These are phyloP conservation scores for Pseudogymnoascus sp. DNA, from an alignment of 2,329 filamentous ascomycete species.

Conservation along the genomic window DNA sequence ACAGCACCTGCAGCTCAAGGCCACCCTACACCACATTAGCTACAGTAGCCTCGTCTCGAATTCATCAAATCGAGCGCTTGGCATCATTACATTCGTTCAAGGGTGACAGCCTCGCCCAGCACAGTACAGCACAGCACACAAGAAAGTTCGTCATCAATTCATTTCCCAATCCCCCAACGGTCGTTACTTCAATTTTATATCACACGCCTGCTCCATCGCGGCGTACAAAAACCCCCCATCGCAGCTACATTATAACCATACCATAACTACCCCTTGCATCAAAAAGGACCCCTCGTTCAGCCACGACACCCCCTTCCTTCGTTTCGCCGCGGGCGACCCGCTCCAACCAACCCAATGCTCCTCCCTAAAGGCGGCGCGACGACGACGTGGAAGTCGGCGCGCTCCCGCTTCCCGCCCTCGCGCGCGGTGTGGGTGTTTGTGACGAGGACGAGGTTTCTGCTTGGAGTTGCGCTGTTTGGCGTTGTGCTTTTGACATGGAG, in stretches of 20 bases:
- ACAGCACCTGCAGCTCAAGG: not conserved
- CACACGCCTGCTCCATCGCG: not conserved
- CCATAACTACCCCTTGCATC: not conserved
- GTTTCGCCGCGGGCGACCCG: not conserved
- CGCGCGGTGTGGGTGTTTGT: constrained; percentile 65
- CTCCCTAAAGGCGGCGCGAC: constrained; percentile 75
- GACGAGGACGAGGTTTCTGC: constrained; percentile 70
- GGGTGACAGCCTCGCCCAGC: not conserved
- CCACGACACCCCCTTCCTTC: not conserved
- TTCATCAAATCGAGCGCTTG: not conserved
- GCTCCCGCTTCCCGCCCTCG: constrained; percentile 69
- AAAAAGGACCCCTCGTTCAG: not conserved
- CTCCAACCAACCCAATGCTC: constrained; percentile 59
- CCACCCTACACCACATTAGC: not conserved
- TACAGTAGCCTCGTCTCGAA: not conserved
- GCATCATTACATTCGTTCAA: constrained; percentile 23
- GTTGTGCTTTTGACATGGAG: constrained; percentile 81
- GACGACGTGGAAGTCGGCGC: constrained; percentile 80
- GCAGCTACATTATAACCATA: too few relatives aligned
- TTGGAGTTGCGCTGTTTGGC: constrained; percentile 64
- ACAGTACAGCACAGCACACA: constrained; percentile 26
- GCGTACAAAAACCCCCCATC: not conserved
- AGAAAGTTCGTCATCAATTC: constrained; percentile 16
- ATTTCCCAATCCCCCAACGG: not conserved
- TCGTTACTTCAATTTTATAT: not conserved